Base-by-base conservation (phyloP, 331 rosid species). In the Ulmus americana region DNA sequence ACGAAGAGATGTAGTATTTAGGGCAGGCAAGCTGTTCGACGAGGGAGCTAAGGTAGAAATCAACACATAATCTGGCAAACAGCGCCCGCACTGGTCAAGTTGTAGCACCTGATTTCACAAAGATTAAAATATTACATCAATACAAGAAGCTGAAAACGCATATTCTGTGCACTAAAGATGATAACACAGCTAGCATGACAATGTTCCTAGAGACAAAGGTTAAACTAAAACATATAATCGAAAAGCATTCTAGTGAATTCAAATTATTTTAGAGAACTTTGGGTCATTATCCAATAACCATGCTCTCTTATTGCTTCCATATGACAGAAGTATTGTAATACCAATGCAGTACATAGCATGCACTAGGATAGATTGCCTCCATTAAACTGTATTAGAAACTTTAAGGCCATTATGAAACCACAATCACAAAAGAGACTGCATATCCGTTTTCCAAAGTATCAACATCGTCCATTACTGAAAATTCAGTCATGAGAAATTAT, bases 21-120 rank as follows among this genome's bases (percentile, higher is more conserved):
- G 75, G 39, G 73, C 77, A 16, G 86, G 79, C 70, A 92, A 62
- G 69, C 73, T 73, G 59, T 63, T 75, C 42, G 86, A 61, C 16
- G 90, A 75, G 69, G 9, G 69, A 12, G 79, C 85, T 56, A 87
- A 71, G 12, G 90, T 73, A 69, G 65, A 66, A 41, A 5, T 58
- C 51, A 91, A 5, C 15, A 80, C 75, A 68, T 77, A 74, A 79
- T 92, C 95, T 45, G 81, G 49, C 65, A 84, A 51, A 65, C 94
- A 77, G 73, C 96, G 87, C 43, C 98, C 97, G 72, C 97, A 86
- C 52, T 77, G 83, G 77, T 85, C 86, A 65, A 89, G 98, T 65
- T 88, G 95, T 59, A 92, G 74, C 73, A 80, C 89, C 98, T 92
- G 78, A 55, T 76, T 62, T 46, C 74, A 65, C 70, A 69, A 35